Percentiles rank a stretch among this genome's conserved stretches.
phyloP scores from a whole-genome alignment of 176 grass and related monocot genomes.

The Cenchrus fungigraminus region DNA sequence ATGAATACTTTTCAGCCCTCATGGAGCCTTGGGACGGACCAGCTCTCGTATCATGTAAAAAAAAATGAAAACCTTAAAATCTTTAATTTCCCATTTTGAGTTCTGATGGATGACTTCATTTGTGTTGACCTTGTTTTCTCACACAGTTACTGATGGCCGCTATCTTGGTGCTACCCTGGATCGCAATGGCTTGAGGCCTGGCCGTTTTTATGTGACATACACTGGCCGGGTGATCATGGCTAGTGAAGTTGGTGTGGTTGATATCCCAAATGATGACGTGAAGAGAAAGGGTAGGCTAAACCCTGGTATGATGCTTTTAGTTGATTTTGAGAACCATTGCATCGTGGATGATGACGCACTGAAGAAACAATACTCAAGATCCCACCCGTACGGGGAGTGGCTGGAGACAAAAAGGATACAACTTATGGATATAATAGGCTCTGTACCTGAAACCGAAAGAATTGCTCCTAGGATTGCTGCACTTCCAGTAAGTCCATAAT shows the following conservation, averaged over 20 bases:
- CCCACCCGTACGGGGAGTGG: constrained; percentile 59
- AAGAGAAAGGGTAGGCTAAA: constrained; percentile 59
- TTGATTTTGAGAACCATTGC: constrained; percentile 68
- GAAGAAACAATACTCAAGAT: constrained; percentile 52
- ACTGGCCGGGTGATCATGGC: constrained; percentile 67
- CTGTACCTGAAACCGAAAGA: constrained; percentile 47
- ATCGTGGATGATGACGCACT: constrained; percentile 65
- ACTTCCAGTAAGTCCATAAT: constrained; percentile 47
- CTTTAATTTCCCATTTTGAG: background rate
- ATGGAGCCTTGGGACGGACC: constrained; percentile 83
- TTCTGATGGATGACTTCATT: constrained; percentile 28
- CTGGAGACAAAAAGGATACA: constrained; percentile 55
- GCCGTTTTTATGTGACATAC: constrained; percentile 64
- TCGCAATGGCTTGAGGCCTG: constrained; percentile 72
- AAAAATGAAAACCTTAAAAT: constrained; percentile 9
- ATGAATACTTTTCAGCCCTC: constrained; percentile 67
- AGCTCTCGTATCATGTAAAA: constrained; percentile 66
- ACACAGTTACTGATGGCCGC: constrained; percentile 65
- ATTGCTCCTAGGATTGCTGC: constrained; percentile 45
- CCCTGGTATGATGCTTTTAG: constrained; percentile 75
- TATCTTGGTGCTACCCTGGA: constrained; percentile 76
- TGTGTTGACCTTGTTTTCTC: background rate
- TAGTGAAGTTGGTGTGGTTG: constrained; percentile 77
- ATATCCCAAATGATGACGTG: constrained; percentile 59
- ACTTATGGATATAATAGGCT: constrained; percentile 53